Conservation (phyloP, 768 basidiomycete species). For the Pseudohyphozyma bogoriensis region DNA sequence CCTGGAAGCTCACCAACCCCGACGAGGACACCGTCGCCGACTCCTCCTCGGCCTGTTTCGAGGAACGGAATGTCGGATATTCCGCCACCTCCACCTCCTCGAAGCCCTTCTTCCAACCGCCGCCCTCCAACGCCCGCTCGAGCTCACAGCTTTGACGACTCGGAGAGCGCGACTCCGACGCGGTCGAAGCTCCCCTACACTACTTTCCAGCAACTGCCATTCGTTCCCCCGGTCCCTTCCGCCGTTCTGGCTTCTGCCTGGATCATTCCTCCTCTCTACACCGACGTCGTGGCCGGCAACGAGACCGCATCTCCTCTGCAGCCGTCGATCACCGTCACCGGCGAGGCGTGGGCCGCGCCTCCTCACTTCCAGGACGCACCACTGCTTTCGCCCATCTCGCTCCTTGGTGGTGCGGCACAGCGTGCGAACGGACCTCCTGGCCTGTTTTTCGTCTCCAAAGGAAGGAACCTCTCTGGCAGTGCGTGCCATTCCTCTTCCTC, state of each 20-base stretch:
- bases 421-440: conserved; percentile 28
- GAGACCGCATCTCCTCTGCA: not conserved
- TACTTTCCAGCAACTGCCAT: conserved; percentile 80
- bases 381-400: conserved; percentile 31
- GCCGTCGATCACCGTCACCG: conserved; percentile 8
- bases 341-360: not conserved
- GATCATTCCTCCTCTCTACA: conserved; percentile 80
- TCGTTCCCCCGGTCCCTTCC: conserved; percentile 78
- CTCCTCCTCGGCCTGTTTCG: not conserved
- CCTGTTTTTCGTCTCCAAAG: conserved; percentile 31
- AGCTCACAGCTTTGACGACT: not conserved
- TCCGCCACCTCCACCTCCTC: not conserved
- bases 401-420: conserved; percentile 28
- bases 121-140: not conserved
- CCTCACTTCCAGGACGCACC: not conserved
- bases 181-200: conserved; percentile 47
- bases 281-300: conserved; percentile 47
- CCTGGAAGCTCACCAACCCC: not conserved
- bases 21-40: not conserved
- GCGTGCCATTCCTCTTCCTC: not conserved
- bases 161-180: not conserved
- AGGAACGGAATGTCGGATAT: not conserved
- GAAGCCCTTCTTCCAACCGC: not conserved
- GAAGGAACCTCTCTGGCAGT: conserved; percentile 11
- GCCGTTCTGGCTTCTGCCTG: conserved; percentile 81